phyloP scores from a whole-genome alignment of 257 asterid species.

The Misopates orontium region DNA sequence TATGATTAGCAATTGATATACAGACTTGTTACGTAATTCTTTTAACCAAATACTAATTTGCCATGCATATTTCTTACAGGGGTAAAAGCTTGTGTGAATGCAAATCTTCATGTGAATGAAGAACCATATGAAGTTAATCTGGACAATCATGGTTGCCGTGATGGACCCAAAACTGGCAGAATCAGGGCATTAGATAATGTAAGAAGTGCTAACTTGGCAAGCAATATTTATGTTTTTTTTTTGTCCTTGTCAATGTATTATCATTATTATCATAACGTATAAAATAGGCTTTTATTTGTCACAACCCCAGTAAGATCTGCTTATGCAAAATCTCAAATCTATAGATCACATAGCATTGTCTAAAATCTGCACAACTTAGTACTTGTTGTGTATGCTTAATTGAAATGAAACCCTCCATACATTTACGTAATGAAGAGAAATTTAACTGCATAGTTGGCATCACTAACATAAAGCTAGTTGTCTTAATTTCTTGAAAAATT shows the following conservation, averaged over 20 bases:
- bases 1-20: too few relatives aligned
- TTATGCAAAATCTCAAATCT: background rate
- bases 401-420: background rate
- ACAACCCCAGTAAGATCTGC: background rate
- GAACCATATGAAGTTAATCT: conserved; percentile 69
- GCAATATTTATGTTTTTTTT: background rate
- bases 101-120: conserved; percentile 54
- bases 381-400: background rate
- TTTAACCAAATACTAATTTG: conserved; percentile 21
- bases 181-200: conserved; percentile 54
- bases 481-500: background rate
- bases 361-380: background rate
- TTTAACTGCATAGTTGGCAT: background rate
- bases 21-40: background rate
- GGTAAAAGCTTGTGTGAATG: conserved; percentile 73
- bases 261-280: background rate
- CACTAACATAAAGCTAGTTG: background rate
- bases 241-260: background rate
- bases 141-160: conserved; percentile 75
- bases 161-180: conserved; percentile 87
- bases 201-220: conserved; percentile 28
- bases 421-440: background rate
- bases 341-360: conserved; percentile 11
- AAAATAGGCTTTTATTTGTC: background rate
- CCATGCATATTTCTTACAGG: conserved; percentile 42